Evolutionary conservation across 108 stramenopile genomes (phyloP).

Genomic region (Discostella stelligeroides): DNA sequence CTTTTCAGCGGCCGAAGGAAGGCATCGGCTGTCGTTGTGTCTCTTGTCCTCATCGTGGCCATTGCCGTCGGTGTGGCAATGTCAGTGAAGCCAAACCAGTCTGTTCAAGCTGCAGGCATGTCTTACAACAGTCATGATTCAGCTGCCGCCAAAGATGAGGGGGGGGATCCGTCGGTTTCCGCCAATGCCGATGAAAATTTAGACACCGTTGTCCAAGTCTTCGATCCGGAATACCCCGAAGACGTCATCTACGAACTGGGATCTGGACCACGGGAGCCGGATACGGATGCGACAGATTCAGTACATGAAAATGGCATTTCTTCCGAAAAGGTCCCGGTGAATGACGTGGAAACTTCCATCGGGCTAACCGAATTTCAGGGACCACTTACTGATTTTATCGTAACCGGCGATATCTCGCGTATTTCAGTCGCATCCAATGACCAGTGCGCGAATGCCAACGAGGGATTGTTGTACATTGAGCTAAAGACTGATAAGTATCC

Average conservation of each 20-base stretch:
- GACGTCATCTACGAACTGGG: constrained; percentile 6
- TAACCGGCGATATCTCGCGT: not conserved
- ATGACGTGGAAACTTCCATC: not conserved
- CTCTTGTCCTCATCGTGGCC: constrained; percentile 20
- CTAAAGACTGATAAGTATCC: constrained; percentile 14
- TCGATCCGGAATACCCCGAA: constrained; percentile 11
- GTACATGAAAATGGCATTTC: not conserved
- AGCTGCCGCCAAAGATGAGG: not conserved
- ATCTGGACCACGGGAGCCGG: not conserved
- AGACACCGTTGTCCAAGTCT: not conserved
- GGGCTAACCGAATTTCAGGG: not conserved
- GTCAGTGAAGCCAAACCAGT: constrained; percentile 10
- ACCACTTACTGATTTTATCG: constrained; percentile 5
- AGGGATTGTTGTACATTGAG: constrained; percentile 10
- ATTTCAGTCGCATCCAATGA: not conserved
- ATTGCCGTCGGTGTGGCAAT: constrained; percentile 20
- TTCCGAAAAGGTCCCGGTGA: not conserved
- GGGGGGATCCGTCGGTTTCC: not conserved
- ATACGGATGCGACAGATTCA: not conserved
- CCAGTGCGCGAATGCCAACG: constrained; percentile 5
- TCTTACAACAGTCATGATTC: no score
- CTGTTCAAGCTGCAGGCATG: no score
- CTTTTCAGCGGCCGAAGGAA: constrained; percentile 26
- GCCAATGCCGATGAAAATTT: not conserved
- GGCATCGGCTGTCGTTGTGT: constrained; percentile 9